Conservation (phyloP, 2,329 filamentous ascomycete species). For the Pezicula radicicola region DNA sequence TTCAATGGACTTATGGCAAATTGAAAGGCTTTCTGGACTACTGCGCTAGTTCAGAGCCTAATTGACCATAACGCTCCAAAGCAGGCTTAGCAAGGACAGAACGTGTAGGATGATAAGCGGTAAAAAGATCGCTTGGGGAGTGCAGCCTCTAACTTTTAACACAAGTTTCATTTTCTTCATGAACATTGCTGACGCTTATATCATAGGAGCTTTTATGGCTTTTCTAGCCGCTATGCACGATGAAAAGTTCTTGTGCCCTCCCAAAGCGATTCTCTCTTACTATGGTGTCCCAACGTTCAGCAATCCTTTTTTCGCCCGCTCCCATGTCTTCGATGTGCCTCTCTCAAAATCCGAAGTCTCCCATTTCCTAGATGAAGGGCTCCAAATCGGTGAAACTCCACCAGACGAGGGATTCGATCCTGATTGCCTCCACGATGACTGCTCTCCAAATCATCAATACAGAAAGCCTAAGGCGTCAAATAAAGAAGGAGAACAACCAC, state of each 20-base stretch:
- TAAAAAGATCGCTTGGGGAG: background rate
- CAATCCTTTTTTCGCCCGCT: background rate
- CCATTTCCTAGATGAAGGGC: background rate
- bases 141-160: background rate
- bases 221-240: background rate
- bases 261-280: background rate
- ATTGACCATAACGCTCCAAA: too few relatives aligned
- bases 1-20: too few relatives aligned
- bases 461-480: background rate
- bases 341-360: background rate
- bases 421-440: background rate
- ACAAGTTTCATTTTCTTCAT: background rate
- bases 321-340: background rate
- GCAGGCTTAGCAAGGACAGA: too few relatives aligned
- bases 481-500: background rate
- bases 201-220: background rate
- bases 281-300: background rate
- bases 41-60: too few relatives aligned
- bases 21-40: too few relatives aligned
- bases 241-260: background rate
- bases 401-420: background rate
- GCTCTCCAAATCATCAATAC: background rate
- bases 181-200: background rate
- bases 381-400: background rate
- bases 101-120: too few relatives aligned